These are phyloP conservation scores for Coemansia sp. DNA, from an alignment of 192 early-diverging fungal species.

Conservation along the genomic window DNA sequence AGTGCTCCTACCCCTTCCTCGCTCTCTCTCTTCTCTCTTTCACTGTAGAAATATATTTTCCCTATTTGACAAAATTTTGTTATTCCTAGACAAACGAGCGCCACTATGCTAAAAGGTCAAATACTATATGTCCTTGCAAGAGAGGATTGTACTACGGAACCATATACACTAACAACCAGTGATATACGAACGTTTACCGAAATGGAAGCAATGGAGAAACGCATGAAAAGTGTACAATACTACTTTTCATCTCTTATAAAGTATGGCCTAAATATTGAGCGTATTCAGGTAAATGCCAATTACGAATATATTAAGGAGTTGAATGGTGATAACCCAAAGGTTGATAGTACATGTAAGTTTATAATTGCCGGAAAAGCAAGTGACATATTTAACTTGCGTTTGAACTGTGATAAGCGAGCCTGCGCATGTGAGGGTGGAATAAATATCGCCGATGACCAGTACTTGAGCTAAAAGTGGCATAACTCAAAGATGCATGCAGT, in stretches of 20 bases:
- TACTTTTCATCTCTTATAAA: not conserved
- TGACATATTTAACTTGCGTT: not conserved
- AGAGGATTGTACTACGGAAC: too few relatives aligned
- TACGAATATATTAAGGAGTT: not conserved
- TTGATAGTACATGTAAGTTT: not conserved
- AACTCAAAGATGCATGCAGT: not conserved
- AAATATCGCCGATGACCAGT: not conserved
- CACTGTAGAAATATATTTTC: too few relatives aligned
- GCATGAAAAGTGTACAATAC: not conserved
- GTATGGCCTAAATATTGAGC: not conserved
- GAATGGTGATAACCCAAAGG: not conserved
- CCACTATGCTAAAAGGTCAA: too few relatives aligned
- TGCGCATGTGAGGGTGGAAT: not conserved
- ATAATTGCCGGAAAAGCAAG: not conserved
- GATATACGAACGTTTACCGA: too few relatives aligned
- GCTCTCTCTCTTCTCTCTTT: not conserved
- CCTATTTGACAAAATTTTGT: too few relatives aligned
- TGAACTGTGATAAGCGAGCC: not conserved
- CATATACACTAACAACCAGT: too few relatives aligned
- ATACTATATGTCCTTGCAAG: too few relatives aligned
- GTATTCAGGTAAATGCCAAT: not conserved
- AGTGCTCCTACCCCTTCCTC: not conserved
- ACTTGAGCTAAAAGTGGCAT: not conserved
- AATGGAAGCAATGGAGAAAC: not conserved
- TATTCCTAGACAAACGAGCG: too few relatives aligned